Evolutionary conservation across 257 asterid species (phyloP), one percentile per base, ranked within the genome.

Genomic region (Penstemon eatonii): DNA sequence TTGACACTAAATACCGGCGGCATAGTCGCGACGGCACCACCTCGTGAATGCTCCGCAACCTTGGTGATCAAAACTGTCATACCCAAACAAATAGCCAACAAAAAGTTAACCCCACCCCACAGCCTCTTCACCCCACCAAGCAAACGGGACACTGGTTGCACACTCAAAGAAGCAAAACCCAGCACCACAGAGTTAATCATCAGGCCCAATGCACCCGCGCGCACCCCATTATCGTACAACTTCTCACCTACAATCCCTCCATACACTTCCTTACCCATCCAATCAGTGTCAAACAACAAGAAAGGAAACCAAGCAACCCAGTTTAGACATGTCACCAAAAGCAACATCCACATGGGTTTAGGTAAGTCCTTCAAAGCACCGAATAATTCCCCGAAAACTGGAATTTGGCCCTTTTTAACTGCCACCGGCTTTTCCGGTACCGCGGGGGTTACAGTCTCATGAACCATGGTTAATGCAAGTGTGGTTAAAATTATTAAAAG

Each of bases 251-350:
- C 88, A 7, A 33, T 3, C 0, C 96, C 96, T 6, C 96, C 96
- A 63, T 74, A 89, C 54, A 89, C 89, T 71, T 89, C 96, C 13
- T 33, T 78, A 11, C 94, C 96, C 96, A 89, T 86, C 96, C 96
- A 89, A 55, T 89, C 94, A 1, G 96, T 89, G 72, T 89, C 96
- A 72, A 81, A 89, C 45, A 89, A 57, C 75, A 89, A 67, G 69
- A 89, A 89, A 0, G 91, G 94, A 36, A 89, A 89, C 96, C 96
- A 89, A 2, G 87, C 96, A 18, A 89, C 56, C 96, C 96, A 89
- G 49, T 86, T 89, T 25, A 89, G 79, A 42, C 80, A 75, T 7
- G 96, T 89, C 44, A 82, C 96, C 45, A 83, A 10, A 11, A 89
- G 59, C 33, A 89, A 59, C 8, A 89, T 78, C 91, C 94, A 86